Percentiles rank a stretch among this genome's conserved stretches.
Evolutionary conservation across 2,329 filamentous ascomycete species (phyloP).

Genomic region (Emergomyces orientalis): DNA sequence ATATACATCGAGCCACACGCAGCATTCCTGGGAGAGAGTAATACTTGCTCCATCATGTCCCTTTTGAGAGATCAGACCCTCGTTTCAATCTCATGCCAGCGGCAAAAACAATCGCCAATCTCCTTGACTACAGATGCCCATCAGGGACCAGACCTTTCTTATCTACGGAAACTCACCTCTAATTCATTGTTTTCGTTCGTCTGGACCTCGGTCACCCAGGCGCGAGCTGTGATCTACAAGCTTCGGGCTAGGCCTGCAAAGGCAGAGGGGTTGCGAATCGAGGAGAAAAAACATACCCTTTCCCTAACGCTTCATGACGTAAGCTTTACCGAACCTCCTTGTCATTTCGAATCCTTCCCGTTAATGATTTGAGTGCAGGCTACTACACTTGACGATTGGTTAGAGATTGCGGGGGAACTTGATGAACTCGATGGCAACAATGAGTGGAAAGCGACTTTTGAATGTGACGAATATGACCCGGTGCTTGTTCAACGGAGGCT

Average conservation of each 20-base stretch:
- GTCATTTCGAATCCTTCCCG: not conserved
- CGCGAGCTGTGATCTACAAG: slow-evolving; percentile 26
- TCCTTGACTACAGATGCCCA: not conserved
- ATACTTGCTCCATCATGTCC: slow-evolving; percentile 6
- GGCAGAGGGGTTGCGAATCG: slow-evolving; percentile 39
- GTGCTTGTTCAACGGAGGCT: slow-evolving; percentile 60
- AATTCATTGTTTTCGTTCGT: slow-evolving; percentile 26
- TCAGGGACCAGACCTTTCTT: not conserved
- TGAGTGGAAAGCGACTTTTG: slow-evolving; percentile 63
- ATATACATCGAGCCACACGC: not conserved
- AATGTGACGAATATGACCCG: slow-evolving; percentile 62
- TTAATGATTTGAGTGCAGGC: slow-evolving; percentile 12
- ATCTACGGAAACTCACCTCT: slow-evolving; percentile 22
- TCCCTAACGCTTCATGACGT: slow-evolving; percentile 58
- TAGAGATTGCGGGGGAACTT: slow-evolving; percentile 62
- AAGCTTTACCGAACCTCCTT: slow-evolving; percentile 23
- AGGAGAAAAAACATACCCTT: slow-evolving; percentile 54
- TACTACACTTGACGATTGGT: slow-evolving; percentile 57
- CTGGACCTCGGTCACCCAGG: slow-evolving; percentile 22
- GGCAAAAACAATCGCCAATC: not conserved
- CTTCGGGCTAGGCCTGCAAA: slow-evolving; percentile 47
- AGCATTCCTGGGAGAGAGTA: not conserved
- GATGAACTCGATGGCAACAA: slow-evolving; percentile 73
- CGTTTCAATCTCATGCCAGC: not conserved
- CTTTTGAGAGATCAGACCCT: slow-evolving; percentile 16